Conservation (phyloP, 2,329 filamentous ascomycete species). For the Myrmaecium sp. region DNA sequence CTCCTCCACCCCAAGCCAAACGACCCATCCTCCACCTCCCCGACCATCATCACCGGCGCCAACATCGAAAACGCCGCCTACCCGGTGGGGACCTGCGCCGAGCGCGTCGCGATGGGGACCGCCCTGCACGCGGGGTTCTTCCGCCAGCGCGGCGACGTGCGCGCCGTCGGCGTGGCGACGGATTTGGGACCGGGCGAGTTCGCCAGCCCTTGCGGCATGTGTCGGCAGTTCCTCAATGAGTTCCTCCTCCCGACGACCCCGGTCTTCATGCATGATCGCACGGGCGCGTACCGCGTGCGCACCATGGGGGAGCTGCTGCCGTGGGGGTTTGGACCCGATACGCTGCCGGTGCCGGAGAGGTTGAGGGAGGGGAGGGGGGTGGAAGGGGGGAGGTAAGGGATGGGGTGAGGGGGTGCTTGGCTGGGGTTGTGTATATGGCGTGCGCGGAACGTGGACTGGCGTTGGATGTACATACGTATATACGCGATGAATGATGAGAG, state of each 20-base stretch:
- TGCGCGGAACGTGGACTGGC: no score
- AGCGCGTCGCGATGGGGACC: slow-evolving; percentile 45
- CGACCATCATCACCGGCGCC: slow-evolving; percentile 1
- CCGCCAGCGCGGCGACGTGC: not conserved
- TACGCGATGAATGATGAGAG: no score
- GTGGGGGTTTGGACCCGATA: slow-evolving; percentile 36
- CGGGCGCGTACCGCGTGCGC: slow-evolving; percentile 53
- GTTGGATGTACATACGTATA: no score
- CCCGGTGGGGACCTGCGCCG: slow-evolving; percentile 76
- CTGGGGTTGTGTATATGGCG: no score
- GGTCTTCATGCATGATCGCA: slow-evolving; percentile 83
- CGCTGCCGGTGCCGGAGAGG: slow-evolving; percentile 21
- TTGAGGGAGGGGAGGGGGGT: slow-evolving; percentile 13
- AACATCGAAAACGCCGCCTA: slow-evolving; percentile 72
- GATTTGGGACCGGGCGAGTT: slow-evolving; percentile 40
- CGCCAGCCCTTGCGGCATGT: slow-evolving; percentile 74
- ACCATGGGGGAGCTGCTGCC: slow-evolving; percentile 46
- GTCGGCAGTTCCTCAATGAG: slow-evolving; percentile 56
- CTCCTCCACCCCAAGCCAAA: slow-evolving; percentile 25
- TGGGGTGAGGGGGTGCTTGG: no score
- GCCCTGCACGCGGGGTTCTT: not conserved
- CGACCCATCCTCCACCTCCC: not conserved
- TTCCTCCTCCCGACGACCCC: slow-evolving; percentile 38
- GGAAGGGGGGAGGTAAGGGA: no score
- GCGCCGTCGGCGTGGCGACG: slow-evolving; percentile 54